Conservation (phyloP, 495 filamentous ascomycete species). For the Lentithecium fluviatile region DNA sequence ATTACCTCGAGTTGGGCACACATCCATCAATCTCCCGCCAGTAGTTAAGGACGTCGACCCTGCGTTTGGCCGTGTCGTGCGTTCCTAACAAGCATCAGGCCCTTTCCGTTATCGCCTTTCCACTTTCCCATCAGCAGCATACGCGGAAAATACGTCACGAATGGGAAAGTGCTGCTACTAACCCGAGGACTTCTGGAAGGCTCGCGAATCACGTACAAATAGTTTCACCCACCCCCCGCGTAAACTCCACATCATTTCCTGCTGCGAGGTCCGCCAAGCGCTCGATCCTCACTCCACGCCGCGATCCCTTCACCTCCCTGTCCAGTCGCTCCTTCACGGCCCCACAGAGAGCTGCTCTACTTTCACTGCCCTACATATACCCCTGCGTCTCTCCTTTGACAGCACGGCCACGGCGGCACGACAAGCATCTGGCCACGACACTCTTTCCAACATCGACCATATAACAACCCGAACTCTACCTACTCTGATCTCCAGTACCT, state of each 20-base stretch:
- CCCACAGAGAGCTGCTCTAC: too few species aligned
- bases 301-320: not conserved
- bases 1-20: too few species aligned
- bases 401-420: too few species aligned
- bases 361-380: too few species aligned
- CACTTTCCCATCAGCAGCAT: not conserved
- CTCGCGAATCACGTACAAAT: not conserved
- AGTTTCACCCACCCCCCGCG: not conserved
- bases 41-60: too few species aligned
- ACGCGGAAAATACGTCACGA: not conserved
- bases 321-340: not conserved
- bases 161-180: not conserved
- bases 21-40: too few species aligned
- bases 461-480: not conserved
- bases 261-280: not conserved
- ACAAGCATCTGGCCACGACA: not conserved
- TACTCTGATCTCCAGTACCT: not conserved
- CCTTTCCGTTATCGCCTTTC: not conserved
- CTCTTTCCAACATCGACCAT: not conserved
- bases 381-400: too few species aligned
- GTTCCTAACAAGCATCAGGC: not conserved
- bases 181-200: not conserved
- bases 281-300: not conserved
- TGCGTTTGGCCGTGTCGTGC: too few species aligned
- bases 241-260: not conserved